Percentiles rank a stretch among this genome's conserved stretches.
Conservation (phyloP, 2,329 filamentous ascomycete species). For the Chaetothyriales sp. region DNA sequence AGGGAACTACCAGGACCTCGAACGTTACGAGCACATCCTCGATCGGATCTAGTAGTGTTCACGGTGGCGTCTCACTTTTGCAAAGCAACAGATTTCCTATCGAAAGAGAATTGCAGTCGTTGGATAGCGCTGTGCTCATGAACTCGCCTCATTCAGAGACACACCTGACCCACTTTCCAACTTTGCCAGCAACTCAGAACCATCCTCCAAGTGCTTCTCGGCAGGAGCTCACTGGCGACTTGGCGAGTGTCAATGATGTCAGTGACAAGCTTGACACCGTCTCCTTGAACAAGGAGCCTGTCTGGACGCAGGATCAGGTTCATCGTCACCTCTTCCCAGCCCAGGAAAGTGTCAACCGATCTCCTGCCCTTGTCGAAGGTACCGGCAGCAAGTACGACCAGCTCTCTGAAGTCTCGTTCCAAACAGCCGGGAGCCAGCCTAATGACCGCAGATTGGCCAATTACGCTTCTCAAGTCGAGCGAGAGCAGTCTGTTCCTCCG, state of each 20-base stretch:
- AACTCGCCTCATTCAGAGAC: not conserved
- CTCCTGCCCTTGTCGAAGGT: not conserved
- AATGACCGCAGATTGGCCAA: not conserved
- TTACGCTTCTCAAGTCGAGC: not conserved
- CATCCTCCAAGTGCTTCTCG: not conserved
- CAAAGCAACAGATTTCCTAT: not conserved
- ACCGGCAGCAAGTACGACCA: not conserved
- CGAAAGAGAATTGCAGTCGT: not conserved
- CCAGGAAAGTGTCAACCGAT: not conserved
- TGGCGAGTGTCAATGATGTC: not conserved
- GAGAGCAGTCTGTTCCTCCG: not conserved
- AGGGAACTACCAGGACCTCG: not conserved
- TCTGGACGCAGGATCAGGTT: not conserved
- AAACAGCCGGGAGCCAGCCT: not conserved
- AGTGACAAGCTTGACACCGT: not conserved
- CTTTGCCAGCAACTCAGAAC: not conserved
- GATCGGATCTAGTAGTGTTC: not conserved
- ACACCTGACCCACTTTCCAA: not conserved
- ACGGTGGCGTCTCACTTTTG: slow-evolving; percentile 1
- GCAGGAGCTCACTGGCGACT: not conserved
- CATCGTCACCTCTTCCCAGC: not conserved
- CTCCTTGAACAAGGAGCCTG: not conserved
- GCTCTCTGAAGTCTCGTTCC: slow-evolving; percentile 1
- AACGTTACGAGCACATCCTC: not conserved
- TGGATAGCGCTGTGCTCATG: not conserved